Evolutionary conservation across 2,329 filamentous ascomycete genomes (phyloP).

Genomic region (Xylogone sp.): DNA sequence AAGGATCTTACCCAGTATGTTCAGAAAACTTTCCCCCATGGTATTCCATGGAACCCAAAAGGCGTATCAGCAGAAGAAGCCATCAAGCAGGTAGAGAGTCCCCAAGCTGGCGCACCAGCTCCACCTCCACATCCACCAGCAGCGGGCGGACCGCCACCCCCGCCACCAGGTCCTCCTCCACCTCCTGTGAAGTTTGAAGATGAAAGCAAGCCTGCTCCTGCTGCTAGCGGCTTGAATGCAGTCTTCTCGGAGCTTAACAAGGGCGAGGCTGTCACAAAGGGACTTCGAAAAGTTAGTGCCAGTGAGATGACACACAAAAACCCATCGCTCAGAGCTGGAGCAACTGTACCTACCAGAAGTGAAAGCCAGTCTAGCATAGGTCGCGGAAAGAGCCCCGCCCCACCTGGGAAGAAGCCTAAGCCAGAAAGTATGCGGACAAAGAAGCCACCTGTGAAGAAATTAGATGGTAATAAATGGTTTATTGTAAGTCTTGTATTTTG

Average conservation of each 20-base stretch:
- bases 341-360: slow-evolving; percentile 61
- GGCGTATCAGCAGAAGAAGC: slow-evolving; percentile 70
- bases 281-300: slow-evolving; percentile 88
- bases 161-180: slow-evolving; percentile 68
- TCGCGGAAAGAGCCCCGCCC: slow-evolving; percentile 75
- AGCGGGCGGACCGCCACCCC: slow-evolving; percentile 55
- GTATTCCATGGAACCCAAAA: slow-evolving; percentile 81
- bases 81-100: slow-evolving; percentile 54
- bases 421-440: slow-evolving; percentile 80
- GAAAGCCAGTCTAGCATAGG: slow-evolving; percentile 44
- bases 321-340: slow-evolving; percentile 72
- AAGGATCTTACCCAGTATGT: slow-evolving; percentile 79
- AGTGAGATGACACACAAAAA: slow-evolving; percentile 99
- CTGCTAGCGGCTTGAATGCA: slow-evolving; percentile 67
- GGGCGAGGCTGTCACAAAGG: slow-evolving; percentile 81
- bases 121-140: slow-evolving; percentile 46
- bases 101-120: slow-evolving; percentile 33
- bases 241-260: slow-evolving; percentile 92
- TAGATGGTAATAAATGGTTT: slow-evolving; percentile 90
- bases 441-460: slow-evolving; percentile 74
- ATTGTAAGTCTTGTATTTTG: slow-evolving; percentile 51
- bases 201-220: slow-evolving; percentile 36
- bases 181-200: slow-evolving; percentile 50
- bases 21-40: slow-evolving; percentile 75
- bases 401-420: slow-evolving; percentile 80